These are phyloP conservation scores for Mycena rebaudengoi DNA, from an alignment of 768 basidiomycete species.

Conservation along the genomic window DNA sequence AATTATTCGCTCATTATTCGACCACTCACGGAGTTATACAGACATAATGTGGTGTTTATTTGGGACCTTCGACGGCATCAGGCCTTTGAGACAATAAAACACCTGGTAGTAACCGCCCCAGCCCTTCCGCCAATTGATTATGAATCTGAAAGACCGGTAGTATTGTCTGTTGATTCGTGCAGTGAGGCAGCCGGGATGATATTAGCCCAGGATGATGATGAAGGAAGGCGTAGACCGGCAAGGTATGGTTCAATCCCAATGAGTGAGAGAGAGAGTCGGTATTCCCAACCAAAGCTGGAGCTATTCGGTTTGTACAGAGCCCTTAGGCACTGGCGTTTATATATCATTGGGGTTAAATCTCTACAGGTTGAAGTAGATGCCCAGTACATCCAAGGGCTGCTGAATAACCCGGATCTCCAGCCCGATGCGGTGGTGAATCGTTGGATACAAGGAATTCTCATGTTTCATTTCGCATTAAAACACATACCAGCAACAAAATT, in stretches of 20 bases:
- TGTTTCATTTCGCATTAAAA: no score
- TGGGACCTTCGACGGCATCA: conserved; percentile 33
- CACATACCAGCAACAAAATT: no score
- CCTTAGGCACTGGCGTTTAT: no score
- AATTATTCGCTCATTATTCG: conserved; percentile 21
- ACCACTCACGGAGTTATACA: conserved; percentile 28
- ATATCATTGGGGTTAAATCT: no score
- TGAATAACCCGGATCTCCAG: no score
- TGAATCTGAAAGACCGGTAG: conserved; percentile 28
- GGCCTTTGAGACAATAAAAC: conserved; percentile 31
- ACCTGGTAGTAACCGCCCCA: conserved; percentile 23
- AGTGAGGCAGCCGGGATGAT: conserved; percentile 42
- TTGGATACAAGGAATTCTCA: no score
- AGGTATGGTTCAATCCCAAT: conserved; percentile 40
- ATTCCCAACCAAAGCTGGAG: no score
- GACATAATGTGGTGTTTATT: conserved; percentile 30
- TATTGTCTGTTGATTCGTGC: conserved; percentile 43
- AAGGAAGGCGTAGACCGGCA: conserved; percentile 30
- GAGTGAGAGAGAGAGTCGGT: no score
- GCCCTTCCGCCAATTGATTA: conserved; percentile 43
- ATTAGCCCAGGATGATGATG: conserved; percentile 38
- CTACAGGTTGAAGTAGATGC: no score
- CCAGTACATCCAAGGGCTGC: no score
- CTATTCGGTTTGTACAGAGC: no score
- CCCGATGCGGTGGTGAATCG: no score